These are phyloP conservation scores for Pythium utonaiense DNA, from an alignment of 352 stramenopile genomes.

Conservation along the genomic window DNA sequence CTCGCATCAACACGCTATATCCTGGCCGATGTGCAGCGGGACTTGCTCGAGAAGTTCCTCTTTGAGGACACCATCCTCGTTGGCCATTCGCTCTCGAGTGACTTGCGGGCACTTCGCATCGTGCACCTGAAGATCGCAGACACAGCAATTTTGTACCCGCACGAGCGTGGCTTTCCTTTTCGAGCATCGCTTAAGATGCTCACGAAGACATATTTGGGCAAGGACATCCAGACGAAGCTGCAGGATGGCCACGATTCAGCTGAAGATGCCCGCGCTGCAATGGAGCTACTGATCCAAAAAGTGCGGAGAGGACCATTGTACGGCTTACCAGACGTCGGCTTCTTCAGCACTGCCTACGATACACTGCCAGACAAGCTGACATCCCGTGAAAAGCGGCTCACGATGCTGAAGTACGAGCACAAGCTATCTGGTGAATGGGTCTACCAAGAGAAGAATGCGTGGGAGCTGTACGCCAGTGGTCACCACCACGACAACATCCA, in stretches of 20 bases:
- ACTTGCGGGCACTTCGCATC: slow-evolving; percentile 72
- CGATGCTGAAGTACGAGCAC: slow-evolving; percentile 36
- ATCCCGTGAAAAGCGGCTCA: slow-evolving; percentile 41
- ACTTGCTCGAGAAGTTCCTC: slow-evolving; percentile 52
- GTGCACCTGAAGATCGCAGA: slow-evolving; percentile 71
- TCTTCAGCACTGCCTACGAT: slow-evolving; percentile 47
- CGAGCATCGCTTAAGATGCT: slow-evolving; percentile 80
- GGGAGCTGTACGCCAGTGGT: slow-evolving; percentile 67
- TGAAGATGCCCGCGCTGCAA: slow-evolving; percentile 75
- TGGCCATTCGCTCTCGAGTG: slow-evolving; percentile 84
- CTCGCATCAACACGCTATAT: slow-evolving; percentile 51
- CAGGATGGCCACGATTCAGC: slow-evolving; percentile 75
- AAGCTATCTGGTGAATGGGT: slow-evolving; percentile 14
- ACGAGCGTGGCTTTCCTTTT: slow-evolving; percentile 80
- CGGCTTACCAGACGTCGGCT: slow-evolving; percentile 50
- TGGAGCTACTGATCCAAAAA: slow-evolving; percentile 78
- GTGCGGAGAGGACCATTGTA: slow-evolving; percentile 61
- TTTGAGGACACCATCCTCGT: slow-evolving; percentile 80
- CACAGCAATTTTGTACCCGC: slow-evolving; percentile 82
- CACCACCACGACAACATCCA: slow-evolving; percentile 45
- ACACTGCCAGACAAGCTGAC: slow-evolving; percentile 62
- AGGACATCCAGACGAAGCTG: slow-evolving; percentile 70
- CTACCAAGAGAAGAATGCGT: slow-evolving; percentile 50
- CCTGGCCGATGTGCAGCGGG: slow-evolving; percentile 67
- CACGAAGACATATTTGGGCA: slow-evolving; percentile 76